Evolutionary conservation across 495 filamentous ascomycete genomes (phyloP).

Genomic region (Talaromyces borbonicus): DNA sequence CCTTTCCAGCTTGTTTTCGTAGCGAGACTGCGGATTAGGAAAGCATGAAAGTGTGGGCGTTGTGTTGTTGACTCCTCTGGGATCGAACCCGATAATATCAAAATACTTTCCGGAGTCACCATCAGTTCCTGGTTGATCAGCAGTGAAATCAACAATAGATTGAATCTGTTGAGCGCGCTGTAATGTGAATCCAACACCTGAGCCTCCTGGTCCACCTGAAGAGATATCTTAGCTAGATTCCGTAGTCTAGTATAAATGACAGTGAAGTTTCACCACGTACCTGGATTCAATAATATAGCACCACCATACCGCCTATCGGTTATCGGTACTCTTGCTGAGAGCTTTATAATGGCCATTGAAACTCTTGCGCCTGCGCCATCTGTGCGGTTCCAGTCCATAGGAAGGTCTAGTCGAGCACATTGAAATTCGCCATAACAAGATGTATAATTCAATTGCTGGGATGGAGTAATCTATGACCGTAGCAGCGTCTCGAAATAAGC

Average conservation of each 20-base stretch:
- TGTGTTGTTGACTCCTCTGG: slow-evolving; percentile 26
- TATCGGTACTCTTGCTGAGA: slow-evolving; percentile 28
- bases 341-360: slow-evolving; percentile 23
- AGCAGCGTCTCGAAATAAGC: too few species aligned
- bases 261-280: not conserved
- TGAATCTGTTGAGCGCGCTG: slow-evolving; percentile 15
- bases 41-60: slow-evolving; percentile 23
- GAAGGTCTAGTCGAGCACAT: slow-evolving; percentile 28
- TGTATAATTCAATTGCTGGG: slow-evolving; percentile 9
- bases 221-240: not conserved
- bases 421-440: slow-evolving; percentile 19
- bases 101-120: slow-evolving; percentile 20
- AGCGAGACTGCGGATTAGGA: slow-evolving; percentile 11
- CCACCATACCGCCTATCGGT: slow-evolving; percentile 31
- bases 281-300: slow-evolving; percentile 27
- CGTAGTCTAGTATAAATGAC: not conserved
- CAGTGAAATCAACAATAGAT: slow-evolving; percentile 19
- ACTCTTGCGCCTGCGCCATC: slow-evolving; percentile 14
- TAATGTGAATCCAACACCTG: slow-evolving; percentile 17
- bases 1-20: slow-evolving; percentile 22
- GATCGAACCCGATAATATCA: slow-evolving; percentile 33
- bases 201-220: slow-evolving; percentile 30
- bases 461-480: slow-evolving; percentile 5
- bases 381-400: slow-evolving; percentile 31
- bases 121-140: slow-evolving; percentile 7